These are phyloP conservation scores for Yarrowia bubula DNA, from an alignment of 805 yeast species.

Conservation along the genomic window DNA sequence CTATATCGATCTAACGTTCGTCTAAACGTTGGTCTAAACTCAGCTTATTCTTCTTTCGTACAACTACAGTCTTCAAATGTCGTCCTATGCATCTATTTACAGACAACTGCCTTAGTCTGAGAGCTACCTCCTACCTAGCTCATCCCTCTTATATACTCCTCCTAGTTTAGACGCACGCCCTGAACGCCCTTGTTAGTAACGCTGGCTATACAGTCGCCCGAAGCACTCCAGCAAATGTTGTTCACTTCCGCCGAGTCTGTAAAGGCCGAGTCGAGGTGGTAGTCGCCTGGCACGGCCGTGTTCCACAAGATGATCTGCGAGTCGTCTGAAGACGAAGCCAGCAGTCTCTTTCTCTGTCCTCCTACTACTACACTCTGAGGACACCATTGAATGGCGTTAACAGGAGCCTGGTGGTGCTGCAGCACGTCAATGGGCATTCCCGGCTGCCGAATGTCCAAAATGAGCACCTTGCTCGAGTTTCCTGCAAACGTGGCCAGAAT, in stretches of 20 bases:
- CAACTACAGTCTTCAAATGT: too few relatives aligned
- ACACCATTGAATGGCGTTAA: conserved; percentile 82
- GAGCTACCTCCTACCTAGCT: neutral
- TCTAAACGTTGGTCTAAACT: too few relatives aligned
- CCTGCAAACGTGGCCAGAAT: conserved; percentile 79
- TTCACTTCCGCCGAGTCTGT: conserved; percentile 71
- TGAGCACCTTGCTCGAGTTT: conserved; percentile 59
- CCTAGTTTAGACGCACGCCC: conserved; percentile 43
- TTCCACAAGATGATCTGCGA: conserved; percentile 66
- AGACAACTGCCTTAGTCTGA: conserved; percentile 7
- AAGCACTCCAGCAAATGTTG: conserved; percentile 67
- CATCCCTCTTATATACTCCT: neutral
- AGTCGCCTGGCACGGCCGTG: conserved; percentile 51
- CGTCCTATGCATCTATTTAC: conserved; percentile 6
- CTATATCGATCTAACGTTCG: too few relatives aligned
- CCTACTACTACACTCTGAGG: conserved; percentile 46
- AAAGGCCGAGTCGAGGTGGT: conserved; percentile 45
- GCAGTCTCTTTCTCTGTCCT: conserved; percentile 34
- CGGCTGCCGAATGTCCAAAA: conserved; percentile 84
- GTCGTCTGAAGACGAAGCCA: conserved; percentile 71
- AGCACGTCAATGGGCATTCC: conserved; percentile 74
- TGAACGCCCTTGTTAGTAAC: conserved; percentile 69
- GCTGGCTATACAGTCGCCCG: conserved; percentile 80
- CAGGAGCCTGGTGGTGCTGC: conserved; percentile 62
- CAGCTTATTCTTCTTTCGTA: too few relatives aligned